A percentile compares a stretch with the other conserved stretches of the same genome.
These are phyloP conservation scores for Russula dissimulans DNA, from an alignment of 768 basidiomycete species.

Conservation along the genomic window DNA sequence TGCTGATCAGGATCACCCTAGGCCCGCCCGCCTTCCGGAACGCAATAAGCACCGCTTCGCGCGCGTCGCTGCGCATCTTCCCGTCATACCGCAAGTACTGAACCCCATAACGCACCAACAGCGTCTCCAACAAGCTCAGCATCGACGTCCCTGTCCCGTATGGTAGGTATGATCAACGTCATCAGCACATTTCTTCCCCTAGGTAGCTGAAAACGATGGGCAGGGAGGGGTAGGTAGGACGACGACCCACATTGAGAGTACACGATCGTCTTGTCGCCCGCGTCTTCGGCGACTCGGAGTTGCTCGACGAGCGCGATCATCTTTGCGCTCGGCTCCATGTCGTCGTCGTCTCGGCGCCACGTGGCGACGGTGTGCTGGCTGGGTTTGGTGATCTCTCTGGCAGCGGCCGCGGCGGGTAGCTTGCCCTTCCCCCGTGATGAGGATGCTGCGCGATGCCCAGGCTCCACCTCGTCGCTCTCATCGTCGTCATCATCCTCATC, in stretches of 20 bases:
- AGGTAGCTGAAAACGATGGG: no score
- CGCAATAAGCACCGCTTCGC: slow-evolving; percentile 40
- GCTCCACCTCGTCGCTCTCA: not conserved
- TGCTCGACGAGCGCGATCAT: slow-evolving; percentile 49
- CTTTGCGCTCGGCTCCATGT: slow-evolving; percentile 59
- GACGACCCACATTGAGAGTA: slow-evolving; percentile 55
- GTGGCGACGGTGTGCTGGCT: slow-evolving; percentile 33
- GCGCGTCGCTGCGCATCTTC: slow-evolving; percentile 46
- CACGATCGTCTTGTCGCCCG: slow-evolving; percentile 60
- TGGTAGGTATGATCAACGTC: not conserved
- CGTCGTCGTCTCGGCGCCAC: slow-evolving; percentile 52
- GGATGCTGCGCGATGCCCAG: not conserved
- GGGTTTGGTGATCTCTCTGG: not conserved
- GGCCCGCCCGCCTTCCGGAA: slow-evolving; percentile 53
- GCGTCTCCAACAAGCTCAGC: slow-evolving; percentile 54
- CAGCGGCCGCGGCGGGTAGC: slow-evolving; percentile 27
- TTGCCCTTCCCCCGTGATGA: slow-evolving; percentile 9
- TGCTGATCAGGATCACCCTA: slow-evolving; percentile 58
- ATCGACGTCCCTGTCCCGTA: slow-evolving; percentile 55
- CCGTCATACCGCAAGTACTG: slow-evolving; percentile 56
- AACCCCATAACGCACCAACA: slow-evolving; percentile 51
- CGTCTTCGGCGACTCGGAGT: slow-evolving; percentile 48
- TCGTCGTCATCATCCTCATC: not conserved
- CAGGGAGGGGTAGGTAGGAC: not conserved
- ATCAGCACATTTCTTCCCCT: not conserved